Percentiles rank a stretch among this genome's conserved stretches.
phyloP scores from a whole-genome alignment of 768 basidiomycete species.

The Pleurotus pulmonarius region DNA sequence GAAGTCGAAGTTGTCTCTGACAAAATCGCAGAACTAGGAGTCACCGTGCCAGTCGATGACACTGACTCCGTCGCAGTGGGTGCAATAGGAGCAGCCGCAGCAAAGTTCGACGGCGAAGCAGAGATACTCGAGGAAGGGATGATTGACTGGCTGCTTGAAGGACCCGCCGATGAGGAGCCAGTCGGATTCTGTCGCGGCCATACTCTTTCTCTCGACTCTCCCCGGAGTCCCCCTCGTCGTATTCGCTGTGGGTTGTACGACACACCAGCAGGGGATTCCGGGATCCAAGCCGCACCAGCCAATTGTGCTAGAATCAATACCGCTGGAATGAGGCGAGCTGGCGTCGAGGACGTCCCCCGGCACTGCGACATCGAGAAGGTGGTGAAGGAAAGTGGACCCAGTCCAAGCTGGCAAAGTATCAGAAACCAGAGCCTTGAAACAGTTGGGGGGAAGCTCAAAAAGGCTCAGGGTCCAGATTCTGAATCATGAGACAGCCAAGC shows the following conservation, averaged over 20 bases:
- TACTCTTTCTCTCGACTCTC: neutral
- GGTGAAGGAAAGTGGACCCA: too few species aligned
- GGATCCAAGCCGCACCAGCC: too few species aligned
- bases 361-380: too few species aligned
- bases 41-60: neutral
- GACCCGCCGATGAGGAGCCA: neutral
- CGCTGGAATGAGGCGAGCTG: too few species aligned
- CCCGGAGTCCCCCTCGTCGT: neutral
- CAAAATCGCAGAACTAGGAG: neutral
- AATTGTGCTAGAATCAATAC: too few species aligned
- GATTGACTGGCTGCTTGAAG: neutral
- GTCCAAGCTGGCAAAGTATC: too few species aligned
- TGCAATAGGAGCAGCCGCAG: neutral
- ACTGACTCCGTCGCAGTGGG: neutral
- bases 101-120: neutral
- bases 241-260: neutral
- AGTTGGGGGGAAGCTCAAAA: too few species aligned
- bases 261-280: too few species aligned
- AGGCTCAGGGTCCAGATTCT: too few species aligned
- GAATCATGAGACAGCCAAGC: too few species aligned
- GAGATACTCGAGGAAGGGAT: neutral
- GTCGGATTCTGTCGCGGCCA: constrained; percentile 1
- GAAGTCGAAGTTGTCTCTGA: neutral
- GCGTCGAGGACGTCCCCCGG: too few species aligned
- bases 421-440: too few species aligned